Percentiles rank a stretch among this genome's conserved stretches.
Evolutionary conservation across 148 eudicot genomes (phyloP).

Genomic region (Chenopodium formosanum): DNA sequence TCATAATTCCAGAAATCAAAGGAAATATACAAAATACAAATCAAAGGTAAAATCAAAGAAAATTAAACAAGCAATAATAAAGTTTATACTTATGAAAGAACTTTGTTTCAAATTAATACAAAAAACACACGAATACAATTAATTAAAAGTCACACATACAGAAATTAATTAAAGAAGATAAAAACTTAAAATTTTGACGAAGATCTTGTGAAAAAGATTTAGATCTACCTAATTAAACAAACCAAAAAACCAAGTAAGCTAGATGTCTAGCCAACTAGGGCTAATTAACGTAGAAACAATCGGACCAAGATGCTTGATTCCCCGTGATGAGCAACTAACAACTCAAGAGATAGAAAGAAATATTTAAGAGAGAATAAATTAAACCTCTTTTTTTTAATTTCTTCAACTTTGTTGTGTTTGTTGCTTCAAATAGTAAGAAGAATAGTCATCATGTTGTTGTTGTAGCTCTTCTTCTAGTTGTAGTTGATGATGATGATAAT

Average conservation of each 20-base stretch:
- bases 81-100: neutral
- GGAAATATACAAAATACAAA: neutral
- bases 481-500: too few species aligned
- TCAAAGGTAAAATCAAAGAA: neutral
- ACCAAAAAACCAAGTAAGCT: neutral
- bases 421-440: neutral
- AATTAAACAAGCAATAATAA: neutral
- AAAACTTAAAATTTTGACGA: neutral
- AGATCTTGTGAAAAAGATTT: neutral
- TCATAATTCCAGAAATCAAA: neutral
- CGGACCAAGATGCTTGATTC: conserved; percentile 46
- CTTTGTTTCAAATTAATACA: neutral
- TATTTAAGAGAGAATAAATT: neutral
- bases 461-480: neutral
- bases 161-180: neutral
- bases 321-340: conserved; percentile 23
- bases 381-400: neutral
- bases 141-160: neutral
- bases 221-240: conserved; percentile 14
- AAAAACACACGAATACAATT: neutral
- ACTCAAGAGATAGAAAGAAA: conserved; percentile 14
- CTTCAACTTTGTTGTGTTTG: neutral
- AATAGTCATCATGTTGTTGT: neutral
- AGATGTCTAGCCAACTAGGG: conserved; percentile 9
- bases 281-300: conserved; percentile 15